These are phyloP conservation scores for Cryptomeria japonica DNA, from an alignment of 75 land plant species.

Conservation along the genomic window DNA sequence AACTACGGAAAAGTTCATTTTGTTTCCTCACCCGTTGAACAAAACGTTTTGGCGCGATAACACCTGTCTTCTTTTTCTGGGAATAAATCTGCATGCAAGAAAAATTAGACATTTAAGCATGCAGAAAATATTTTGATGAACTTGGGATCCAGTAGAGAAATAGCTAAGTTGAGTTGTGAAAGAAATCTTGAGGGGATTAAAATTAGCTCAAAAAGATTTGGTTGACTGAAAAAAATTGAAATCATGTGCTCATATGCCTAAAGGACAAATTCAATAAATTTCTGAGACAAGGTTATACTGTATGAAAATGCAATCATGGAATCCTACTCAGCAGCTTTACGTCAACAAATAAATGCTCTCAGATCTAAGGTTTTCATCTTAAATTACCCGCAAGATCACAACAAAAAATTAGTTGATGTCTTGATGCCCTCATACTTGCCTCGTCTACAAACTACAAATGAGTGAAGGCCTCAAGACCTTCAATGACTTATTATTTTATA, in stretches of 20 bases:
- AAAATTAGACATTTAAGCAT: not conserved
- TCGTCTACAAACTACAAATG: too few species aligned
- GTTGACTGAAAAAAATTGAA: not conserved
- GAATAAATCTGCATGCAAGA: constrained; percentile 26
- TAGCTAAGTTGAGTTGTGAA: not conserved
- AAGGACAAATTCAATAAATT: not conserved
- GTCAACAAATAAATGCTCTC: too few species aligned
- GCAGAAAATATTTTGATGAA: not conserved
- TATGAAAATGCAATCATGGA: not conserved
- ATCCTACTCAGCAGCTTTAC: too few species aligned
- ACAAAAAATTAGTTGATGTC: too few species aligned
- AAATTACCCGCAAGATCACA: too few species aligned
- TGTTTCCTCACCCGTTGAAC: constrained; percentile 50
- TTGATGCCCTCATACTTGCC: too few species aligned
- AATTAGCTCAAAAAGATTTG: not conserved
- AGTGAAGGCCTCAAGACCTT: too few species aligned
- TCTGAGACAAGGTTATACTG: not conserved
- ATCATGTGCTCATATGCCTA: not conserved
- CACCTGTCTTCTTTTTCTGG: constrained; percentile 46
- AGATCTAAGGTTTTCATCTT: too few species aligned
- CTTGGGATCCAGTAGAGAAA: not conserved
- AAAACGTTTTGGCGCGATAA: constrained; percentile 45
- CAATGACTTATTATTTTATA: too few species aligned
- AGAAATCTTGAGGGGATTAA: not conserved
- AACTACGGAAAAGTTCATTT: constrained; percentile 45